A percentile compares a stretch with the other conserved stretches of the same genome.
These are phyloP conservation scores for Neurospora africana DNA, from an alignment of 495 filamentous ascomycete genomes.

Conservation along the genomic window DNA sequence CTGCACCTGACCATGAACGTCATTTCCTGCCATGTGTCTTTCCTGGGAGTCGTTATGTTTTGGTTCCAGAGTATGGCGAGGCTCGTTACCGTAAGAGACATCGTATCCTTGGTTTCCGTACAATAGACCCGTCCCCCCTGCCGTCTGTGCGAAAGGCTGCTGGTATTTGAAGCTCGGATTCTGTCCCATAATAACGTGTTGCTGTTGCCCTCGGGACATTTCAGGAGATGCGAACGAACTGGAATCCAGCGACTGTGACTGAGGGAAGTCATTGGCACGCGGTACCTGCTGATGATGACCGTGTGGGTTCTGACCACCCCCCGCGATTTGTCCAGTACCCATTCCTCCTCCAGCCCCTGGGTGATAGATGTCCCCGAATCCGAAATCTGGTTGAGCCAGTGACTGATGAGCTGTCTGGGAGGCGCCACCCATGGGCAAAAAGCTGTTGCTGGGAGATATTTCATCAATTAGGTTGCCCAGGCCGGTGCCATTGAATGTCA, in stretches of 20 bases:
- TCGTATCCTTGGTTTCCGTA: background rate
- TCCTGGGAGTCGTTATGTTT: background rate
- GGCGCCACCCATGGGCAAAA: background rate
- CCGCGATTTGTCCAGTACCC: background rate
- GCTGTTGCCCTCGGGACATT: background rate
- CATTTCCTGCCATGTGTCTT: background rate
- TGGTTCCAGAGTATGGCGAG: background rate
- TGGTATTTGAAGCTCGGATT: background rate
- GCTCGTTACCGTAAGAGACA: background rate
- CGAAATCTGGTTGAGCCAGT: background rate
- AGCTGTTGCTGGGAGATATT: background rate
- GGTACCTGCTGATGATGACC: background rate
- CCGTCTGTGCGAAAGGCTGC: background rate
- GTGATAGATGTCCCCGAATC: background rate
- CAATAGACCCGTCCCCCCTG: background rate
- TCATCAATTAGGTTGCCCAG: background rate
- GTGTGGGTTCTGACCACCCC: background rate
- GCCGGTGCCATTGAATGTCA: background rate
- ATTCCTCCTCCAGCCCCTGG: background rate
- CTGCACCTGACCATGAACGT: background rate
- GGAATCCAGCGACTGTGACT: background rate
- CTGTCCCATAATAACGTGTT: background rate
- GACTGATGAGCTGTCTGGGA: background rate
- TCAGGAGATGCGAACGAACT: background rate
- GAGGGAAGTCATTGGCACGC: background rate